Evolutionary conservation across 441 rosid species (phyloP), one percentile per base, ranked within the genome.

Genomic region (Erodium moschatum): DNA sequence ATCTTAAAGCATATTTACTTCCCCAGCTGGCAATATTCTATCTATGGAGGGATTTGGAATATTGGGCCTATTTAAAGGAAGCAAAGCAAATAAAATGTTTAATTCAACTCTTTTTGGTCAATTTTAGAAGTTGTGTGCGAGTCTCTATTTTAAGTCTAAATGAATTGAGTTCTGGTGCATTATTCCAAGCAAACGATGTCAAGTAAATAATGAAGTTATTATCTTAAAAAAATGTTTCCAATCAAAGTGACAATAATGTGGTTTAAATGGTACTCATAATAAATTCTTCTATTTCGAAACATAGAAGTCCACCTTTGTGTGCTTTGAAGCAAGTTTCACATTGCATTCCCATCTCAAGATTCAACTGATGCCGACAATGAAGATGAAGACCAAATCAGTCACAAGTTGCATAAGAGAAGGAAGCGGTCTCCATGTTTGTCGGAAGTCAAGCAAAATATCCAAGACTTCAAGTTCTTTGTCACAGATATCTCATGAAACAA

Each of bases 361-460:
- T 73, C 78, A 68, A 76, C 88, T 80, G 84, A 87, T 87, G 92
- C 92, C 92, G 84, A 77, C 87, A 12, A 35, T 82, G 76, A 82
- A 82, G 78, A 85, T 87, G 90, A 85, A 87, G 84, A 67, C 83
- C 78, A 85, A 81, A 71, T 70, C 70, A 69, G 77, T 77, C 78
- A 69, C 65, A n/a, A 79, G 75, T 62, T 74, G 82, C 68, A 54
- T 76, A 73, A 74, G 78, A 75, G 89, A 81, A 78, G 84, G 78
- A 68, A 76, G 71, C 67, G 77, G 83, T 75, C 90, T 85, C 66
- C 77, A 72, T 70, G 86, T 87, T 64, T 79, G 84, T 67, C 79
- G 73, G 31, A 87, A 75, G 77, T 87, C 92, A 69, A 77, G 75
- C 68, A 68, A 73, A 67, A 82, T 85, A 74, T 83, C 84, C 66